Evolutionary conservation across 169 alveolate genomes (phyloP).

Genomic region (Blepharisma undulans): DNA sequence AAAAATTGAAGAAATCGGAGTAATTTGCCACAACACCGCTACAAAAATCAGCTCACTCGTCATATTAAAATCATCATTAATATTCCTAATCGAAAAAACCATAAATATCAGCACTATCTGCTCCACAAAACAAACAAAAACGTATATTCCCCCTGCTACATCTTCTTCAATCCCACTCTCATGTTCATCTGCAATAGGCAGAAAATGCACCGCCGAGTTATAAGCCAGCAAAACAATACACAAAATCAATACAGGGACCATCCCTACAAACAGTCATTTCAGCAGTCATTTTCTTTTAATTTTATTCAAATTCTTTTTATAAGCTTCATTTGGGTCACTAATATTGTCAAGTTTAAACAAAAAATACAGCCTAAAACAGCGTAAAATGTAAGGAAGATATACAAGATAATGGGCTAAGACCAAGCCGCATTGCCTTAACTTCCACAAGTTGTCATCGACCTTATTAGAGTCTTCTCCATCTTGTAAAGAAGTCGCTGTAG

Average conservation of each 20-base stretch:
- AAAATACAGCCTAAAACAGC: background rate
- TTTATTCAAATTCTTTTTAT: background rate
- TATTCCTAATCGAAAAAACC: constrained; percentile 10
- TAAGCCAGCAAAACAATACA: background rate
- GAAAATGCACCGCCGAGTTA: background rate
- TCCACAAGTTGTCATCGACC: background rate
- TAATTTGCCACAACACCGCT: background rate
- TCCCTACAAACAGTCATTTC: background rate
- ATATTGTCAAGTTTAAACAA: background rate
- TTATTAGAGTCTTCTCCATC: background rate
- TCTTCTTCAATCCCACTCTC: background rate
- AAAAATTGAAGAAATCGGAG: background rate
- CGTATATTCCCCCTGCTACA: background rate
- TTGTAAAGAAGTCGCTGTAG: background rate
- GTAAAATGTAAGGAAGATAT: constrained; percentile 16
- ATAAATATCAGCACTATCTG: background rate
- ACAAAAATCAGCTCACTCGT: constrained; percentile 31
- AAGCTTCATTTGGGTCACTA: background rate
- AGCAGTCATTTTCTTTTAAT: background rate
- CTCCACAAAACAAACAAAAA: constrained; percentile 13
- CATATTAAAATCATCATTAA: constrained; percentile 23
- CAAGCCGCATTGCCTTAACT: background rate
- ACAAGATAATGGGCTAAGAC: constrained; percentile 2
- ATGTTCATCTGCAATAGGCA: background rate
- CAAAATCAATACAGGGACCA: background rate